These are phyloP conservation scores for Hysterium pulicare DNA, from an alignment of 2,329 filamentous ascomycete species.

Conservation along the genomic window DNA sequence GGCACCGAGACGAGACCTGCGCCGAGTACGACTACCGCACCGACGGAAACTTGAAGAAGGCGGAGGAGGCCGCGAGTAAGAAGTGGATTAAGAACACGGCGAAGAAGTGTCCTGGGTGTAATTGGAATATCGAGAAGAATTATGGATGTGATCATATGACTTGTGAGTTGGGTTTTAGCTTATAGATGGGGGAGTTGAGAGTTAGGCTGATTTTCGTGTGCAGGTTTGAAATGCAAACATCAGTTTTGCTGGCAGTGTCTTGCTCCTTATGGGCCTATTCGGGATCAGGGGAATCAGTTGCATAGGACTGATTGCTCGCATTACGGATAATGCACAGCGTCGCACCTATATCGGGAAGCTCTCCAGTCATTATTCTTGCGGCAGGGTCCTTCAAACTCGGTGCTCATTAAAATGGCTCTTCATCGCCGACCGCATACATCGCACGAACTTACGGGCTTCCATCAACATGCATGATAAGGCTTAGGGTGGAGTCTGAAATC, in stretches of 20 bases:
- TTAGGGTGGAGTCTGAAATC: no score
- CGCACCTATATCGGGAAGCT: no score
- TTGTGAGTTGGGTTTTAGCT: slow-evolving; percentile 16
- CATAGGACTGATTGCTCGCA: slow-evolving; percentile 9
- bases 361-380: no score
- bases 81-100: slow-evolving; percentile 27
- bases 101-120: slow-evolving; percentile 41
- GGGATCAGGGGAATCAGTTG: slow-evolving; percentile 3
- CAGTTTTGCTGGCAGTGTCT: slow-evolving; percentile 43
- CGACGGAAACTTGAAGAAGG: slow-evolving; percentile 20
- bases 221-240: slow-evolving; percentile 34
- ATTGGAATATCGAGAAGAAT: slow-evolving; percentile 39
- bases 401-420: no score
- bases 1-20: slow-evolving; percentile 42
- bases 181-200: background rate
- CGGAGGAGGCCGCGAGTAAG: slow-evolving; percentile 26
- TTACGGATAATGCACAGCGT: slow-evolving; percentile 2
- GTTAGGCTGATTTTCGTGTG: slow-evolving; percentile 11
- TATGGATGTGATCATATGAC: slow-evolving; percentile 43
- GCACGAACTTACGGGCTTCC: no score
- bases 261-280: slow-evolving; percentile 19
- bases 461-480: no score
- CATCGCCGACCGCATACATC: no score
- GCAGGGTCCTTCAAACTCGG: no score
- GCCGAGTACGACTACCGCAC: slow-evolving; percentile 35